Base-by-base conservation (phyloP, 2,329 filamentous ascomycete genomes). In the Ceratocystis lukuohia region DNA sequence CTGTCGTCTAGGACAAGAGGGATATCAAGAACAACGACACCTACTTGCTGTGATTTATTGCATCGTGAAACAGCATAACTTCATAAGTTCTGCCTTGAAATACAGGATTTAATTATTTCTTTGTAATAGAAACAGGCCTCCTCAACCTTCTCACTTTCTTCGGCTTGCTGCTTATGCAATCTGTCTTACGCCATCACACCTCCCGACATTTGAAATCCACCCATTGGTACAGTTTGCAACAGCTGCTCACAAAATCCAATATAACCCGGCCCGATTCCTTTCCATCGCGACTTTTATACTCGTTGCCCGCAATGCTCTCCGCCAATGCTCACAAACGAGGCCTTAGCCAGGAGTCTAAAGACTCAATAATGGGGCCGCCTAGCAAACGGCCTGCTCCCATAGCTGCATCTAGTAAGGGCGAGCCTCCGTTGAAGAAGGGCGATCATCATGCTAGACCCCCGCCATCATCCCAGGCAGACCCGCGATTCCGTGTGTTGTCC, bases 321-420 rank as follows among this genome's bases (percentile, higher is more conserved):
- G 74, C 78, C 56, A 37, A 37, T 59, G 84, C 88, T 65, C 85
- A 88, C 76, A 91, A 91, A 78, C 84, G 88, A 73, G 84, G 88
- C 71, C 79, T 91, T 62, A 85, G 82, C 70, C 88, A 91, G 73
- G 79, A 84, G 68, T 84, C 85, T 67, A 88, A 82, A n/a, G 56
- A 59, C 56, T 59, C 56, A 3, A 20, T 15, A 17, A 59, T 59
- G 56, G 56, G 56, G 15, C 56, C 56, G 28, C 56, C 56, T 5
- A 33, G 25, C 28, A 59, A 59, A 30, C 25, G 56, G 28, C 56
- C 56, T n/a, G 56, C 56, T 3, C 25, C 56, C 22, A 30, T 30
- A 59, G 28, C 56, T n/a, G 30, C 10, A 15, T 25, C 10, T 28
- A 53, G 15, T 28, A 53, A 15, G 15, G 7, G 10, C 3, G 7